phyloP scores from a whole-genome alignment of 768 basidiomycete genomes.

The Lactarius sp. region DNA sequence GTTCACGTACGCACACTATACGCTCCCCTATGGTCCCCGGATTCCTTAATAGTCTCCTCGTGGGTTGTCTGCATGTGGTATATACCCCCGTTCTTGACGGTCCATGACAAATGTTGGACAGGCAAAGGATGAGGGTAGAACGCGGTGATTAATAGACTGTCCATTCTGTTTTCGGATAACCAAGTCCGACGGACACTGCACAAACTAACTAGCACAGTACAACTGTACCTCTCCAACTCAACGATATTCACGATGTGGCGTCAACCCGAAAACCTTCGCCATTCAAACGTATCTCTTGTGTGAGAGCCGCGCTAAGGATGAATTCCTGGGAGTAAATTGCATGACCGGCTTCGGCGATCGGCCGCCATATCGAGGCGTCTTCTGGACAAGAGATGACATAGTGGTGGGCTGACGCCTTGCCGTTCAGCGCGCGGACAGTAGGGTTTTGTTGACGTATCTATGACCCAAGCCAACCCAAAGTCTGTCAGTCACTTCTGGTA shows the following conservation, averaged over 20 bases:
- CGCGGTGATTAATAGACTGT: slow-evolving; percentile 5
- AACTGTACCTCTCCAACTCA: background rate
- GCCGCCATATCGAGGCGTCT: slow-evolving; percentile 63
- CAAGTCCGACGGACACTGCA: background rate
- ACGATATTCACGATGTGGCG: background rate
- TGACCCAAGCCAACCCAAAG: background rate
- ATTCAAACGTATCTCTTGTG: slow-evolving; percentile 65
- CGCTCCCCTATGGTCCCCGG: background rate
- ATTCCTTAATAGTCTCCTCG: background rate
- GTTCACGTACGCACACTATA: background rate
- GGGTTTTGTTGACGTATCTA: slow-evolving; percentile 47
- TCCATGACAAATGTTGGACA: slow-evolving; percentile 9
- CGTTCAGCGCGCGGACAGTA: slow-evolving; percentile 50
- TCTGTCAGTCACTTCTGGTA: background rate
- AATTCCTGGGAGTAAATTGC: slow-evolving; percentile 68
- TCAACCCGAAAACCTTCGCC: slow-evolving; percentile 28
- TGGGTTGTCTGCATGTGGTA: background rate
- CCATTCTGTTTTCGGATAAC: slow-evolving; percentile 1
- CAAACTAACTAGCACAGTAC: background rate
- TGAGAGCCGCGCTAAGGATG: slow-evolving; percentile 56
- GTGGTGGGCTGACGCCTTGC: slow-evolving; percentile 39
- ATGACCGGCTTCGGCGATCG: slow-evolving; percentile 46
- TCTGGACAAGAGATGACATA: slow-evolving; percentile 62
- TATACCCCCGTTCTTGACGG: slow-evolving; percentile 5
- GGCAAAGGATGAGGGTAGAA: background rate